phyloP scores from a whole-genome alignment of 345 rosid genomes.

The Boechera divaricarpa region DNA sequence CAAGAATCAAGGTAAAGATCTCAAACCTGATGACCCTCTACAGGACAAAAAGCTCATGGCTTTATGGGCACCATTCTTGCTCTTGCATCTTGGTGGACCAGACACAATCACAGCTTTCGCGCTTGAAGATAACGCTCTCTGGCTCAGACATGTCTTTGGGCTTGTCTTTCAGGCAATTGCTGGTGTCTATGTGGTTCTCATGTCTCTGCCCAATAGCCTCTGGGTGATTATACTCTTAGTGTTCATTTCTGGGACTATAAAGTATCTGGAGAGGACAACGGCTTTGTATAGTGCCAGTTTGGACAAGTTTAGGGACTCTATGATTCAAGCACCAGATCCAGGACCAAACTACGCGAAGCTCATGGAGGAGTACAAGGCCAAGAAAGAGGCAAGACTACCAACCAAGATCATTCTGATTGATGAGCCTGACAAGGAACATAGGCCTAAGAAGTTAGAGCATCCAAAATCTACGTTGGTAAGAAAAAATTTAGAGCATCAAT shows the following conservation, averaged over 20 bases:
- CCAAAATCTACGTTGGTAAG: not conserved
- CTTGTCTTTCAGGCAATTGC: conserved; percentile 54
- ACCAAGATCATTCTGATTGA: conserved; percentile 48
- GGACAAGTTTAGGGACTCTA: conserved; percentile 63
- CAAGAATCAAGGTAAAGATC: conserved; percentile 47
- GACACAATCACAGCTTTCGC: conserved; percentile 71
- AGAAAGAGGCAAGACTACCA: conserved; percentile 52
- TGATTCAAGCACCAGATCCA: conserved; percentile 61
- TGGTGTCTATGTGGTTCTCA: conserved; percentile 54
- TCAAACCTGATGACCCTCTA: not conserved
- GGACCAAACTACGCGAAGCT: conserved; percentile 69
- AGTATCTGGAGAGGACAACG: conserved; percentile 64
- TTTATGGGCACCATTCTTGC: conserved; percentile 76
- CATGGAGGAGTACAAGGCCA: conserved; percentile 67
- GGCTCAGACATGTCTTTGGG: conserved; percentile 63
- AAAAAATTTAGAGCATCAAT: too few species aligned
- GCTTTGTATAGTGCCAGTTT: conserved; percentile 63
- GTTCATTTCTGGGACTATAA: conserved; percentile 59
- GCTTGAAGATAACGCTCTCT: conserved; percentile 73
- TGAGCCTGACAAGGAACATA: conserved; percentile 53
- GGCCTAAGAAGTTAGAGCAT: conserved; percentile 30
- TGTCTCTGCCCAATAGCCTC: conserved; percentile 46
- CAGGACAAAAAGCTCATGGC: conserved; percentile 52
- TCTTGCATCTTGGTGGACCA: conserved; percentile 72
- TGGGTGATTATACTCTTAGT: conserved; percentile 47